Evolutionary conservation across 345 rosid genomes (phyloP).

Genomic region (Geranium brycei): DNA sequence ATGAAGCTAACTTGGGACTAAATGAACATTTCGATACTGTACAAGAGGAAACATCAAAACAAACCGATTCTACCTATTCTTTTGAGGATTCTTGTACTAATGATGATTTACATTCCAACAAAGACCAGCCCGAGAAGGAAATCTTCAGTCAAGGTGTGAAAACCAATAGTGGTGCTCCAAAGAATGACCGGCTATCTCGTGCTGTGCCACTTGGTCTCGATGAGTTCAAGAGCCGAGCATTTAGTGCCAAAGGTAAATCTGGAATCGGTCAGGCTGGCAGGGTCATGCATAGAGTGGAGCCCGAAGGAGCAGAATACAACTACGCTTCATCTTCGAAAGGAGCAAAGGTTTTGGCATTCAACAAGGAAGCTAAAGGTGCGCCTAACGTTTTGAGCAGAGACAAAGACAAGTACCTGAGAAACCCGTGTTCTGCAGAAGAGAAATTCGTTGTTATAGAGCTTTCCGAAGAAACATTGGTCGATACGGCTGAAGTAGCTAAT

Average conservation of each 20-base stretch:
- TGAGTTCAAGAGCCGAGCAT: slow-evolving; percentile 37
- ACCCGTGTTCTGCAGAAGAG: slow-evolving; percentile 45
- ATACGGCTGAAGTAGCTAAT: slow-evolving; percentile 37
- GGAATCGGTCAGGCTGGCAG: slow-evolving; percentile 27
- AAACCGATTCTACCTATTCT: slow-evolving; percentile 14
- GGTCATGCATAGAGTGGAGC: slow-evolving; percentile 32
- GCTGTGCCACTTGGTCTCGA: slow-evolving; percentile 30
- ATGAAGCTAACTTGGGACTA: slow-evolving; percentile 12
- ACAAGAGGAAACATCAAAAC: slow-evolving; percentile 15
- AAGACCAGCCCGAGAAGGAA: slow-evolving; percentile 19
- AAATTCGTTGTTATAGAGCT: slow-evolving; percentile 46
- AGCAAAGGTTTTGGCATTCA: slow-evolving; percentile 37
- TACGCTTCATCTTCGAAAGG: slow-evolving; percentile 46
- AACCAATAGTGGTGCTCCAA: slow-evolving; percentile 9
- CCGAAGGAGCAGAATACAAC: slow-evolving; percentile 38
- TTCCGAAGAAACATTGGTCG: slow-evolving; percentile 44
- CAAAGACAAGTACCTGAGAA: slow-evolving; percentile 43
- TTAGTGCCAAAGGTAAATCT: slow-evolving; percentile 23
- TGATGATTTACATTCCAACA: slow-evolving; percentile 14
- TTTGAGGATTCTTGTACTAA: slow-evolving; percentile 15
- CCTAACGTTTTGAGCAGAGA: slow-evolving; percentile 37
- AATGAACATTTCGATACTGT: slow-evolving; percentile 12
- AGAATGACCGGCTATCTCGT: slow-evolving; percentile 18
- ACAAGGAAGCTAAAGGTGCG: slow-evolving; percentile 52
- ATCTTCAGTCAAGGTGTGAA: slow-evolving; percentile 15